A percentile compares a stretch with the other conserved stretches of the same genome.
phyloP scores from a whole-genome alignment of 2,329 filamentous ascomycete genomes.

The Cladophialophora exuberans region DNA sequence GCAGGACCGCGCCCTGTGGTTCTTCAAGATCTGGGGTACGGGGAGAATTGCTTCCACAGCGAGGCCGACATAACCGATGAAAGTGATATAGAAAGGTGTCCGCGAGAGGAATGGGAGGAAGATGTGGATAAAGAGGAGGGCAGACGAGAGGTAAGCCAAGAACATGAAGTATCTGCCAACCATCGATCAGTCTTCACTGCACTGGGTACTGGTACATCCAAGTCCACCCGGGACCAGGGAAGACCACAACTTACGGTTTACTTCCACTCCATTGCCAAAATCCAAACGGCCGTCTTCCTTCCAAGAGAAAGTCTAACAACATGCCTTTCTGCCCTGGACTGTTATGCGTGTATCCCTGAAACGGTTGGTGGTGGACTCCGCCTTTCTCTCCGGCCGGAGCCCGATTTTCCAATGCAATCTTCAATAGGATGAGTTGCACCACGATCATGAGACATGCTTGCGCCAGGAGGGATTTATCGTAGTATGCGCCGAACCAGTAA shows the following conservation, averaged over 20 bases:
- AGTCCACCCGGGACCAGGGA: no score
- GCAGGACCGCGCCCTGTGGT: constrained; percentile 52
- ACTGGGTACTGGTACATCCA: no score
- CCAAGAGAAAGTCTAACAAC: constrained; percentile 28
- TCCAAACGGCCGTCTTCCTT: constrained; percentile 55
- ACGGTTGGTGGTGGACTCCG: constrained; percentile 47
- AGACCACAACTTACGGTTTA: constrained; percentile 49
- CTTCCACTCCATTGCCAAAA: constrained; percentile 67
- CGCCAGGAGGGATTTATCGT: constrained; percentile 60
- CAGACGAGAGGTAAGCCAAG: constrained; percentile 34
- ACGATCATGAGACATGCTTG: constrained; percentile 64
- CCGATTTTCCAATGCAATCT: constrained; percentile 63
- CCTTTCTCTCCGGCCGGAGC: constrained; percentile 45
- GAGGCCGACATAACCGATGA: constrained; percentile 51
- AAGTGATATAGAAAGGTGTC: constrained; percentile 46
- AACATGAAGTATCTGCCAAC: constrained; percentile 23
- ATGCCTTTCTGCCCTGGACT: constrained; percentile 15
- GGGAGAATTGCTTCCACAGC: constrained; percentile 53
- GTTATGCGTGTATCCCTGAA: constrained; percentile 37
- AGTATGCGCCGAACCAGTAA: constrained; percentile 68
- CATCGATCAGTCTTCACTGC: neutral
- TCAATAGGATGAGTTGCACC: constrained; percentile 62
- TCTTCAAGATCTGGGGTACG: constrained; percentile 52
- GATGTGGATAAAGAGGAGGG: constrained; percentile 56
- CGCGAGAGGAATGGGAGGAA: constrained; percentile 53